Base-by-base conservation (phyloP, 208 protist genomes). In the Acanthamoeba sp. region DNA sequence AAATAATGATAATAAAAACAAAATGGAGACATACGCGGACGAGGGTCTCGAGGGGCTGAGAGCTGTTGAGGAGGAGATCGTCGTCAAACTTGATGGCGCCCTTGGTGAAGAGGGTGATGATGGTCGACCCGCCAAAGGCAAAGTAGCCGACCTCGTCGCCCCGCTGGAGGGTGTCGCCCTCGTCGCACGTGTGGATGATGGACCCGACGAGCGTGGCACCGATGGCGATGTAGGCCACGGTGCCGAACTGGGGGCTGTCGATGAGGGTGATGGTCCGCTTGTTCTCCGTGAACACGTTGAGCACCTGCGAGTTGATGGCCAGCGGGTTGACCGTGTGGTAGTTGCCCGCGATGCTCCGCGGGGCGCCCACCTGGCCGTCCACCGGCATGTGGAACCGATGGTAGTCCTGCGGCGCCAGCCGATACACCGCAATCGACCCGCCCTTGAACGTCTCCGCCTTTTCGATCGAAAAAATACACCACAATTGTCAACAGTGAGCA, bases 111-210 rank as follows among this genome's bases (percentile, higher is more conserved):
- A 98, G 73, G 10, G 96, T 29, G 7, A 98, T n/a, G 55, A 98
- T 95, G 0, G 97, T 98, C 2, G 94, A 96, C 24, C 97, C 97
- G 42, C 97, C 97, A 91, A 97, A 98, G 16, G 96, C 97, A 94
- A 98, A 98, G 94, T 98, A 98, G 36, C 97, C 97, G 42, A 95
- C 45, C 95, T 98, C 97, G 57, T 98, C 97, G 38, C 97, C 97
- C 59, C 96, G 27, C 12, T 88, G 2, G 40, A 94, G 34, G 32
- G 2, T 18, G 29, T 90, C 73, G 34, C 96, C 96, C 29, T 95
- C 87, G 27, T 69, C 71, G 7, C 45, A 66, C 0, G 96, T 96
- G 16, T 95, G 38, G 40, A 96, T 84, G 55, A 97, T 97, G 16
- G 96, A 97, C 1, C 97, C 97, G 55, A 98, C 97, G 1, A 97